Base-by-base conservation (phyloP, 495 filamentous ascomycete genomes). In the Penicillium pulvis region DNA sequence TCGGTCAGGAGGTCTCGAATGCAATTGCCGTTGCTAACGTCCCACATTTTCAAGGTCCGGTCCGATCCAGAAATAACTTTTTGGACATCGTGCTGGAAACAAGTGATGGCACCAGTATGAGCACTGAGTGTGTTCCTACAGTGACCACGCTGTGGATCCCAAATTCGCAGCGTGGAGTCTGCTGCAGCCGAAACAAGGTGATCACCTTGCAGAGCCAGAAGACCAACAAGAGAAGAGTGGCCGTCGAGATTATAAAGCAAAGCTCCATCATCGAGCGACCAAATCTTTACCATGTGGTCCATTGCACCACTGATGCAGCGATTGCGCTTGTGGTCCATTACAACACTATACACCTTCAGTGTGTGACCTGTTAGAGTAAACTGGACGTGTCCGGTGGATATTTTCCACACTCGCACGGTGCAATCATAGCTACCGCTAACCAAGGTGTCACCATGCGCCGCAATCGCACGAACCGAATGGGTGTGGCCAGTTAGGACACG, bases 361-460 rank as follows among this genome's bases (percentile, higher is more conserved):
- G 83, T 81, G 68, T 99, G 94, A 2, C 94, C 95, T 56, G 87
- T 83, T 8, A 99, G 78, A n/a, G 90, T 86, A 62, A 96, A 89
- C 9, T 94, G 61, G n/a, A 86, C 85, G 65, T 97, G 92, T 46
- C 94, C 94, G 0, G 91, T 97, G 23, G 93, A 97, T 60, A 98
- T 96, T 63, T 90, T 93, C 94, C 94, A 99, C 3, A 99, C 94
- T 35, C 93, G 85, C 12, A 99, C 95, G 0, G 90, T 94, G 74
- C 85, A 93, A 71, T 99, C 94, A 71, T 99, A 99, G 69, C 93
- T 97, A 8, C 94, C 94, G 63, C 92, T 97, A n/a, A 98, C 91
- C n/a, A 99, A 81, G 6, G 91, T 97, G 63, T 99, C 94, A 2
- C 87, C 92, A 64, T 98, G 87, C 9, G 95, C 95, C 49, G 95